A percentile compares a stretch with the other conserved stretches of the same genome.
phyloP scores from a whole-genome alignment of 2,329 filamentous ascomycete species.

The Diaporthe humulicola region DNA sequence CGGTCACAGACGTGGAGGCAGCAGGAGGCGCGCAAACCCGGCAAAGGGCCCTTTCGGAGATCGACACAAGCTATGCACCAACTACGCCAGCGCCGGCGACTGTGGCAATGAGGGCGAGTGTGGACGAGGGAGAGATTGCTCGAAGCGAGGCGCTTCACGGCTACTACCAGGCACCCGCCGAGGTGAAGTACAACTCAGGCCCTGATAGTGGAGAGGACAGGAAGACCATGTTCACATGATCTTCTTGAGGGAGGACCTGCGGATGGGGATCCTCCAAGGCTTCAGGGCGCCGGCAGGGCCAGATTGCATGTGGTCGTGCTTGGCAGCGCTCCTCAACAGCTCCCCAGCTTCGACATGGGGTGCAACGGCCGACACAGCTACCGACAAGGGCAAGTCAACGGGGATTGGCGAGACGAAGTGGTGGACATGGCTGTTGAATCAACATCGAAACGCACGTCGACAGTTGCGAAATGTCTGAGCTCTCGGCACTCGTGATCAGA shows the following conservation, averaged over 20 bases:
- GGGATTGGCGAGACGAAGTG: not conserved
- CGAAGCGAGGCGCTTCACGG: conserved; percentile 17
- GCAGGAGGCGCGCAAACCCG: not conserved
- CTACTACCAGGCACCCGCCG: conserved; percentile 9
- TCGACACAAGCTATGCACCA: conserved; percentile 19
- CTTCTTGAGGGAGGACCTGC: not conserved
- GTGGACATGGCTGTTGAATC: not conserved
- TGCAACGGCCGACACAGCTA: not conserved
- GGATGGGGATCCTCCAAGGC: not conserved
- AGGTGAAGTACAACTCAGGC: conserved; percentile 6
- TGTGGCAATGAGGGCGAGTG: conserved; percentile 19
- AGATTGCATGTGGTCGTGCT: not conserved
- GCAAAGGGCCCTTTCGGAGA: not conserved
- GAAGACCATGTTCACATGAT: conserved; percentile 22
- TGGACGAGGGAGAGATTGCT: conserved; percentile 18
- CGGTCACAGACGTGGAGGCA: not conserved
- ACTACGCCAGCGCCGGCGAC: not conserved
- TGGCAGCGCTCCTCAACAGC: not conserved
- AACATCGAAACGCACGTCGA: not conserved
- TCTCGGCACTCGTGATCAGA: not conserved
- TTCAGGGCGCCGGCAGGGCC: not conserved
- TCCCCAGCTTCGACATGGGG: not conserved
- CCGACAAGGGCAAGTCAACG: not conserved
- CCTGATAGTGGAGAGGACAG: conserved; percentile 12
- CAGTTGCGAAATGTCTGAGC: not conserved